Percentiles rank a stretch among this genome's conserved stretches.
These are phyloP conservation scores for Trichoderma lentiforme DNA, from an alignment of 2,329 filamentous ascomycete genomes.

Conservation along the genomic window DNA sequence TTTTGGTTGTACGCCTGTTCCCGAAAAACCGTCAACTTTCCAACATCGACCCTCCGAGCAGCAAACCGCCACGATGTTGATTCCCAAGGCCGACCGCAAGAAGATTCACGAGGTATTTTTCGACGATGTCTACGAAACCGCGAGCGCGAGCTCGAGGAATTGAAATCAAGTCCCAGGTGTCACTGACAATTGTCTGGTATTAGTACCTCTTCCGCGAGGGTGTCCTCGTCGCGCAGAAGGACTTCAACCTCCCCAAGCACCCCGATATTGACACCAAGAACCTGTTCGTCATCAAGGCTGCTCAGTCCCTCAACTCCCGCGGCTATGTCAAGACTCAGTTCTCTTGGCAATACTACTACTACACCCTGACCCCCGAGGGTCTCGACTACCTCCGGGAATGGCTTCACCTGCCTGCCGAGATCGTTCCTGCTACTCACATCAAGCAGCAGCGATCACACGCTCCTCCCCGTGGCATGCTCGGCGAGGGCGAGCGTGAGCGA, in stretches of 20 bases:
- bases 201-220: conserved; percentile 94
- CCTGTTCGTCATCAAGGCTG: conserved; percentile 98
- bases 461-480: conserved; percentile 98
- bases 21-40: conserved; percentile 40
- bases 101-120: conserved; percentile 82
- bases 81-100: conserved; percentile 99
- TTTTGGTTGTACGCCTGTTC: conserved; percentile 29
- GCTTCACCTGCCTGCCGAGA: conserved; percentile 99
- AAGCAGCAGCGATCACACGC: conserved; percentile 99
- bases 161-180: conserved; percentile 15
- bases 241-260: conserved; percentile 98
- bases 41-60: conserved; percentile 49
- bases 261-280: conserved; percentile 99
- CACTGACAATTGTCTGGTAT: conserved; percentile 27
- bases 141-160: conserved; percentile 5
- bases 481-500: conserved; percentile 76
- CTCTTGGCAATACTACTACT: conserved; percentile 99
- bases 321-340: conserved; percentile 99
- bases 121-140: conserved; percentile 4
- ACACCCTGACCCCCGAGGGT: conserved; percentile 98
- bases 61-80: conserved; percentile 76
- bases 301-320: conserved; percentile 96
- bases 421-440: conserved; percentile 99
- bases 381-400: conserved; percentile 99
- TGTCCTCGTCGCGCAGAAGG: conserved; percentile 97